A percentile compares a stretch with the other conserved stretches of the same genome.
Evolutionary conservation across 2,329 filamentous ascomycete genomes (phyloP).

Genomic region (Stachybotrys chartarum): DNA sequence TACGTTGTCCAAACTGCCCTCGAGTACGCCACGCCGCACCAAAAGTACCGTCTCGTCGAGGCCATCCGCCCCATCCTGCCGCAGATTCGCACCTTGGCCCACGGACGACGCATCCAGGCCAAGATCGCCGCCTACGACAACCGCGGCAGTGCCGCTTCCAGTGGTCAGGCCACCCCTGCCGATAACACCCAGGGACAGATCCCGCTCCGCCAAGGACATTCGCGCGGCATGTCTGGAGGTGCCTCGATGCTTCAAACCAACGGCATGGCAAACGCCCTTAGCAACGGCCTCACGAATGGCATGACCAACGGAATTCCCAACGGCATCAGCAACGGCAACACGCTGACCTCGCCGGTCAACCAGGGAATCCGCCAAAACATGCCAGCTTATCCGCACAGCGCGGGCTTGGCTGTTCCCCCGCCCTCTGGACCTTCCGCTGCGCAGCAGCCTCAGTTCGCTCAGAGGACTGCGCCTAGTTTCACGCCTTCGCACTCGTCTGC

Average conservation of each 20-base stretch:
- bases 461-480: slow-evolving; percentile 17
- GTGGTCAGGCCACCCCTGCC: slow-evolving; percentile 43
- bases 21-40: slow-evolving; percentile 69
- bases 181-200: slow-evolving; percentile 50
- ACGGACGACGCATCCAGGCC: slow-evolving; percentile 86
- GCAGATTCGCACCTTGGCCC: slow-evolving; percentile 80
- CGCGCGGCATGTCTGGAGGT: slow-evolving; percentile 34
- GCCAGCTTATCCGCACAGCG: slow-evolving; percentile 24
- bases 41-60: slow-evolving; percentile 72
- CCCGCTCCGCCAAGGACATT: slow-evolving; percentile 35
- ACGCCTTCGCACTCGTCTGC: slow-evolving; percentile 14
- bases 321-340: slow-evolving; percentile 15
- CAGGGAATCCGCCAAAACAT: slow-evolving; percentile 23
- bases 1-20: slow-evolving; percentile 97
- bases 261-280: slow-evolving; percentile 5
- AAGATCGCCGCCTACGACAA: slow-evolving; percentile 67
- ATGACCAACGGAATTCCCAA: slow-evolving; percentile 7
- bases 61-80: slow-evolving; percentile 79
- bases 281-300: background rate
- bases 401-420: slow-evolving; percentile 22
- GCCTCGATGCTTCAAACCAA: slow-evolving; percentile 26
- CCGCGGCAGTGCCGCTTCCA: slow-evolving; percentile 33
- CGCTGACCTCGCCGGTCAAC: slow-evolving; percentile 7
- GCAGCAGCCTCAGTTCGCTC: slow-evolving; percentile 21
- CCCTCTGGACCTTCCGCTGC: slow-evolving; percentile 15